Base-by-base conservation (phyloP, 345 rosid genomes). In the Salix brachista region DNA sequence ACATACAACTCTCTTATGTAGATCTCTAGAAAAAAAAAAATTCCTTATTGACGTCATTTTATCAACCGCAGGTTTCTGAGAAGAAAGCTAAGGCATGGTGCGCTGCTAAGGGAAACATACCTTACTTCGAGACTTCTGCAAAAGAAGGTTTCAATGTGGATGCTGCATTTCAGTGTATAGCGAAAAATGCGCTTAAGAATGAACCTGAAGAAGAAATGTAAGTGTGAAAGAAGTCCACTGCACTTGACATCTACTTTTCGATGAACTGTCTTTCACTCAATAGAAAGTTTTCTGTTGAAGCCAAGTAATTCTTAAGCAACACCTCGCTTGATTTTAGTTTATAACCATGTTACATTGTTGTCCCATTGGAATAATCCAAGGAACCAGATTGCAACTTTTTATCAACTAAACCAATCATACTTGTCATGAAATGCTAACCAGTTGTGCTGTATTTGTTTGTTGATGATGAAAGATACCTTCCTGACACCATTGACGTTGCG, bases 11-110 rank as follows among this genome's bases (percentile, higher is more conserved):
- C 34, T 44, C 23, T 14, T 28, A n/a, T 73, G 54, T 58, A 56
- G 18, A 36, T 6, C 60, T 39, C 6, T 44, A 39, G 52, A 1
- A 4, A 32, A 26, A 16, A 41, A 42, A 73, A 26, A 10, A 21
- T 42, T 65, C 19, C 30, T 34, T 3, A 69, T 42, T 37, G 18
- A 50, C 4, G 4, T 21, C 34, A 6, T 50, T 54, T 67, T n/a
- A 41, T 76, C 74, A 46, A 36, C 39, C 79, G 41, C 66, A 94
- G 98, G 97, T 92, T 46, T 92, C 94, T 37, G 96, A 92, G 90
- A 94, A 94, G 78, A 94, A 92, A 79, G 96, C 93, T 1, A 92
- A 91, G 85, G 96, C 97, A 42, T 92, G 98, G 96, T 92, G 97
- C 86, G 94, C 97, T 19, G 90, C 97, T 11, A 94, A 89, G 84